Evolutionary conservation across 2,329 filamentous ascomycete species (phyloP).

Genomic region (Trichoderma oligosporum): DNA sequence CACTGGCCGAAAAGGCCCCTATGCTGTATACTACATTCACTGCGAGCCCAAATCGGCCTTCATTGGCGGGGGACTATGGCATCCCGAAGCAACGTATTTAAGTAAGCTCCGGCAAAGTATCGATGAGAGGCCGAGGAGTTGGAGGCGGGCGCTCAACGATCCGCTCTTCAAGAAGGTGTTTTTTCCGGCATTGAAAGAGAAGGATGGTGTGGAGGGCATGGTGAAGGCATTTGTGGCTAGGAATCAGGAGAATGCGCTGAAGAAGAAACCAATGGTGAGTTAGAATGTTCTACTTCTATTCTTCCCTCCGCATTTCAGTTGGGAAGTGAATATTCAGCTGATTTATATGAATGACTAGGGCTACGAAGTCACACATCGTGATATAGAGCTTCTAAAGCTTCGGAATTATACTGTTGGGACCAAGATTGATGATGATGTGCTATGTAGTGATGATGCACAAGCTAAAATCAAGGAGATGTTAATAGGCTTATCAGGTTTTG

Average conservation of each 20-base stretch:
- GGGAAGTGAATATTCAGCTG: neutral
- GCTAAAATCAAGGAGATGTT: conserved; percentile 63
- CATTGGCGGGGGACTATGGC: conserved; percentile 79
- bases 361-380: conserved; percentile 67
- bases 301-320: neutral
- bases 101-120: conserved; percentile 68
- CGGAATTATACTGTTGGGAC: conserved; percentile 72
- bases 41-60: conserved; percentile 69
- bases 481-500: conserved; percentile 69
- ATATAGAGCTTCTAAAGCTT: conserved; percentile 77
- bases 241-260: conserved; percentile 73
- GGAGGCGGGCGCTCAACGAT: conserved; percentile 64
- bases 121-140: conserved; percentile 65
- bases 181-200: conserved; percentile 43
- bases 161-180: conserved; percentile 61
- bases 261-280: conserved; percentile 86
- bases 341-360: conserved; percentile 49
- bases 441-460: conserved; percentile 60
- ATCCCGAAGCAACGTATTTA: conserved; percentile 65
- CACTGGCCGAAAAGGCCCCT: conserved; percentile 81
- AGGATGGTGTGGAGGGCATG: conserved; percentile 47
- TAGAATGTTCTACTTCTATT: conserved; percentile 30
- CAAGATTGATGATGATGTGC: conserved; percentile 61
- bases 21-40: conserved; percentile 86
- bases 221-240: conserved; percentile 65